A percentile compares a stretch with the other conserved stretches of the same genome.
phyloP scores from a whole-genome alignment of 1,284 basidiomycete species.

The Microbotryum scabiosae region DNA sequence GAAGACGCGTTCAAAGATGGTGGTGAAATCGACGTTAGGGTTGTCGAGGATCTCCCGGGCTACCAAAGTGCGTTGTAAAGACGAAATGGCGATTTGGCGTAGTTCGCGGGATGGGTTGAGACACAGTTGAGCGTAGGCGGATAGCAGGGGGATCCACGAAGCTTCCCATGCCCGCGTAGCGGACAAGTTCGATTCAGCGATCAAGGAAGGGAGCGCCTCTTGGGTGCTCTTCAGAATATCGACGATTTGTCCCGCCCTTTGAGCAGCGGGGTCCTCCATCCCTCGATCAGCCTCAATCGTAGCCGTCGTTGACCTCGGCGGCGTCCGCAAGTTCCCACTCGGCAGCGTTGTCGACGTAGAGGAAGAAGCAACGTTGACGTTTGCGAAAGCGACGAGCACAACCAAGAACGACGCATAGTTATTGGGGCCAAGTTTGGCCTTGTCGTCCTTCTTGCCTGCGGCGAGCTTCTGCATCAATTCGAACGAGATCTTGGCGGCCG shows the following conservation, averaged over 20 bases:
- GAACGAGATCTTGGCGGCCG: constrained; percentile 76
- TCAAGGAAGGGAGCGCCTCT: constrained; percentile 29
- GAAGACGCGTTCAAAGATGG: constrained; percentile 79
- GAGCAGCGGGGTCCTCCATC: constrained; percentile 54
- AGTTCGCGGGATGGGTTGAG: constrained; percentile 76
- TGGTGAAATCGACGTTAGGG: constrained; percentile 59
- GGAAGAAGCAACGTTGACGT: constrained; percentile 41
- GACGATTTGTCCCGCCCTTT: constrained; percentile 71
- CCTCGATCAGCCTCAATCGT: constrained; percentile 12
- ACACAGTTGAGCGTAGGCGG: constrained; percentile 72
- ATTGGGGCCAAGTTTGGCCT: constrained; percentile 8
- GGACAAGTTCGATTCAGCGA: constrained; percentile 26
- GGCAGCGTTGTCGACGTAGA: constrained; percentile 32
- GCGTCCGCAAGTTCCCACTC: not conserved
- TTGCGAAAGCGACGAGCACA: constrained; percentile 79
- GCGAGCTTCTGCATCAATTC: constrained; percentile 60
- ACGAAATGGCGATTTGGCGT: constrained; percentile 70
- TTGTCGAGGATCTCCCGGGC: constrained; percentile 60
- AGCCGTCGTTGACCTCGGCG: constrained; percentile 5
- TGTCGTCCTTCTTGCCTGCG: constrained; percentile 55
- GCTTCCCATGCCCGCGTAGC: constrained; percentile 58
- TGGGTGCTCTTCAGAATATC: constrained; percentile 53
- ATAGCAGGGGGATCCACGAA: constrained; percentile 69
- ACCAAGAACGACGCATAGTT: constrained; percentile 74
- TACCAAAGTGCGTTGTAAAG: constrained; percentile 79